Evolutionary conservation across 2,329 filamentous ascomycete genomes (phyloP), one percentile per base, ranked within the genome.

Genomic region (Dactylellina sp.): DNA sequence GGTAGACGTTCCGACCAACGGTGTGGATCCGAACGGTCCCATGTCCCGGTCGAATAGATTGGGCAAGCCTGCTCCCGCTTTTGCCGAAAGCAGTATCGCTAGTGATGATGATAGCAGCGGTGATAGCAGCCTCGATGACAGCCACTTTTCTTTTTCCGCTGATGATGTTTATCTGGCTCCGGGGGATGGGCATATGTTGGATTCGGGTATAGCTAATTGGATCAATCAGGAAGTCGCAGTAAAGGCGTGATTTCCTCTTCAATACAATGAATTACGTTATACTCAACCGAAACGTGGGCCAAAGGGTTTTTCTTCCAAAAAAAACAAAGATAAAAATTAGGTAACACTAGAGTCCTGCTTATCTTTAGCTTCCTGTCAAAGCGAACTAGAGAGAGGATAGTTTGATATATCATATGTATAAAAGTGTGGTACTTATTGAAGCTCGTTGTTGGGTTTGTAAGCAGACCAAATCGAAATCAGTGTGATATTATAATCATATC

Each of bases 21-120:
- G 18, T 11, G 9, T 47, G 44, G 44, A 25, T 25, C 22, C 16
- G 9, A 22, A 47, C 18, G 22, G 22, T 12, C 12, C 56, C 7
- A 62, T 62, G 59, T 62, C 44, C 22, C 18, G 39, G 14, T 62
- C 59, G 5, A 42, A 32, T 9, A 32, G 49, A 16, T 25, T 52
- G 6, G 14, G 42, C 11, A 62, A n/a, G 42, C 42, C 42, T 2
- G n/a, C 7, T 6, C 5, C 16, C 9, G 28, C 28, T 32, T 32
- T 5, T 9, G 28, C 11, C 24, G 44, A 20, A 14, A 22, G 20
- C 18, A 20, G n/a, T 25, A 25, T 14, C 7, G 44, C 16, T 24
- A 16, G 44, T n/a, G n/a, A n/a, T n/a, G n/a, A n/a, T n/a, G n/a
- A n/a, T 2, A 52, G 47, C 14, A 52, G 20, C 11, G 37, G 14